Conservation (phyloP, 2,329 filamentous ascomycete species). For the Raffaelea arxii region DNA sequence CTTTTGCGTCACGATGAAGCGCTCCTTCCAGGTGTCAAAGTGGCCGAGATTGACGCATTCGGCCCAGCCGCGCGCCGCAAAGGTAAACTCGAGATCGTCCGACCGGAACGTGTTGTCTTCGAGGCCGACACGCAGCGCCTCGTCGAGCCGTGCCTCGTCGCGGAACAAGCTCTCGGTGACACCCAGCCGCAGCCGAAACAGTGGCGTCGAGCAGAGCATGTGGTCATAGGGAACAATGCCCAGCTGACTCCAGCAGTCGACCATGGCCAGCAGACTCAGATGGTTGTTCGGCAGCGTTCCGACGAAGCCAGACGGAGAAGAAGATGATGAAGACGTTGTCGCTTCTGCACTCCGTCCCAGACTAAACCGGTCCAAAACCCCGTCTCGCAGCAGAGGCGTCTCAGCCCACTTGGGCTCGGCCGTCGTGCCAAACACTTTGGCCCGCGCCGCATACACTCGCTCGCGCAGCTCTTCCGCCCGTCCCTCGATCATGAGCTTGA, state of each 20-base stretch:
- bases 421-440: conserved; percentile 67
- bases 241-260: conserved; percentile 94
- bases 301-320: too few species aligned
- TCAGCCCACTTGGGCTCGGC: conserved; percentile 51
- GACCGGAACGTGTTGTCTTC: conserved; percentile 87
- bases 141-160: conserved; percentile 68
- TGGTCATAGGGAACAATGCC: conserved; percentile 96
- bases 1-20: conserved; percentile 79
- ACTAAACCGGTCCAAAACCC: conserved; percentile 81
- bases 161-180: conserved; percentile 97
- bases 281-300: conserved; percentile 82
- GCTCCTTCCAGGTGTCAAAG: conserved; percentile 85
- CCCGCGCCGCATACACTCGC: conserved; percentile 54
- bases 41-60: conserved; percentile 86
- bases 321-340: too few species aligned
- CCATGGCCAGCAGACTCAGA: conserved; percentile 86
- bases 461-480: conserved; percentile 62
- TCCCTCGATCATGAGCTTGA: conserved; percentile 92
- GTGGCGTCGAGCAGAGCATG: conserved; percentile 97
- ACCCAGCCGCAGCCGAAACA: conserved; percentile 92
- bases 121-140: conserved; percentile 76
- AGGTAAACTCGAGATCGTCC: conserved; percentile 95
- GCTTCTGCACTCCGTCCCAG: conserved; percentile 51
- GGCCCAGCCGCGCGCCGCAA: conserved; percentile 91
- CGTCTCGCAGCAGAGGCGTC: conserved; percentile 66